Percentiles rank a stretch among this genome's conserved stretches.
These are phyloP conservation scores for Gelatoporia subvermispora DNA, from an alignment of 768 basidiomycete genomes.

Conservation along the genomic window DNA sequence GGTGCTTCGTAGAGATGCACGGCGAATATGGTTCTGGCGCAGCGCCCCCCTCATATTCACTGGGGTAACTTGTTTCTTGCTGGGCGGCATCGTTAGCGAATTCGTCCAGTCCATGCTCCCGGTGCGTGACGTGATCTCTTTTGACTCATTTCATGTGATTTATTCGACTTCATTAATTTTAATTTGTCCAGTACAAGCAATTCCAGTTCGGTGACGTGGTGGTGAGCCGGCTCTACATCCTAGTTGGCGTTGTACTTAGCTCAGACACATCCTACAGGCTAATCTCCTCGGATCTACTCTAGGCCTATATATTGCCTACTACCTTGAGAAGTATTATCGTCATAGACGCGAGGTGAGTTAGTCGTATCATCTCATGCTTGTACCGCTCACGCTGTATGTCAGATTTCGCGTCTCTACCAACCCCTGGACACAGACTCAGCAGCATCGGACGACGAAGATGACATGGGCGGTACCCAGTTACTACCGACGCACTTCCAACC, in stretches of 20 bases:
- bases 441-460: slow-evolving; percentile 40
- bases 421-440: slow-evolving; percentile 50
- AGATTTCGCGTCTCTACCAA: slow-evolving; percentile 78
- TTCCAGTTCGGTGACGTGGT: slow-evolving; percentile 72
- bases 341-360: slow-evolving; percentile 65
- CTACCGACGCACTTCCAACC: slow-evolving; percentile 45
- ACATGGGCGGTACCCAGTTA: slow-evolving; percentile 49
- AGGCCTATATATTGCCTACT: slow-evolving; percentile 61
- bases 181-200: slow-evolving; percentile 49
- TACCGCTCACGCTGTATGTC: slow-evolving; percentile 1
- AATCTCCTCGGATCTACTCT: slow-evolving; percentile 70
- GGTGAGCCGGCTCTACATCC: slow-evolving; percentile 35
- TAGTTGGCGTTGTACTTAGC: neutral
- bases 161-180: too few species aligned
- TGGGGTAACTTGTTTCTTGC: slow-evolving; percentile 63
- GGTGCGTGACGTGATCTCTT: slow-evolving; percentile 30
- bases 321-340: slow-evolving; percentile 73
- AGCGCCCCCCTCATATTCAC: slow-evolving; percentile 68
- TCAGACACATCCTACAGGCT: slow-evolving; percentile 42
- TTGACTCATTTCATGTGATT: neutral
- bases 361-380: neutral
- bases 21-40: slow-evolving; percentile 87
- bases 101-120: slow-evolving; percentile 76
- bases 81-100: slow-evolving; percentile 79
- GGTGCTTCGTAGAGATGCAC: slow-evolving; percentile 48